Evolutionary conservation across 2,329 filamentous ascomycete species (phyloP).

Genomic region (Emergomyces orientalis): DNA sequence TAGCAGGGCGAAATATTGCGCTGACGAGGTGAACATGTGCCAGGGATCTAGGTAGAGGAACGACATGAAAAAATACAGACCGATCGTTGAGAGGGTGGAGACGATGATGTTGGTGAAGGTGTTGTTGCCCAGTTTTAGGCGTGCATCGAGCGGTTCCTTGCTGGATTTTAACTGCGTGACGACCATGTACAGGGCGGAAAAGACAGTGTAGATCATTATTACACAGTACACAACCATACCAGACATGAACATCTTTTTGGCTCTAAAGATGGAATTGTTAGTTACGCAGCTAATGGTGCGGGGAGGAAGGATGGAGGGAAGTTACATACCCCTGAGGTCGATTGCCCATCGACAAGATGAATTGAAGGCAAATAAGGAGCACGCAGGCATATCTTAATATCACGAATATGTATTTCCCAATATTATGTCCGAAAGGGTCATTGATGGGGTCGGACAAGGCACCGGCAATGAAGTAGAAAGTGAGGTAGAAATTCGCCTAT

Average conservation of each 20-base stretch:
- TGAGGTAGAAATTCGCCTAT: conserved; percentile 91
- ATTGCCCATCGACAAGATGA: conserved; percentile 93
- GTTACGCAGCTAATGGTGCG: not conserved
- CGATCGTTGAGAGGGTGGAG: conserved; percentile 76
- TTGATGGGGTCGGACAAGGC: conserved; percentile 68
- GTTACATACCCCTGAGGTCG: conserved; percentile 66
- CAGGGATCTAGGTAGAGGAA: conserved; percentile 96
- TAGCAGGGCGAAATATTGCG: conserved; percentile 85
- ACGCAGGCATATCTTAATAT: conserved; percentile 77
- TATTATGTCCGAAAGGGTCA: conserved; percentile 84
- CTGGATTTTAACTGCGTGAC: conserved; percentile 61
- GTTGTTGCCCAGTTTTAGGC: conserved; percentile 64
- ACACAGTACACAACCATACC: conserved; percentile 84
- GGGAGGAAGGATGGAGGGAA: conserved; percentile 1
- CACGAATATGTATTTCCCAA: conserved; percentile 76
- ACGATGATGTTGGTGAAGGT: conserved; percentile 93
- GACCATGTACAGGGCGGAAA: conserved; percentile 82
- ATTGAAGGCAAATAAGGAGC: conserved; percentile 85
- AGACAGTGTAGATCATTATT: conserved; percentile 94
- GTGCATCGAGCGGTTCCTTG: conserved; percentile 31
- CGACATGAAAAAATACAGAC: conserved; percentile 92
- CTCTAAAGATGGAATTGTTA: conserved; percentile 29
- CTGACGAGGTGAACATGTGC: conserved; percentile 93
- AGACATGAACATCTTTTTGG: conserved; percentile 77
- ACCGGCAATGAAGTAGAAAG: conserved; percentile 95